Evolutionary conservation across 2,329 filamentous ascomycete species (phyloP).

Genomic region (Leptoxyphium fumago): DNA sequence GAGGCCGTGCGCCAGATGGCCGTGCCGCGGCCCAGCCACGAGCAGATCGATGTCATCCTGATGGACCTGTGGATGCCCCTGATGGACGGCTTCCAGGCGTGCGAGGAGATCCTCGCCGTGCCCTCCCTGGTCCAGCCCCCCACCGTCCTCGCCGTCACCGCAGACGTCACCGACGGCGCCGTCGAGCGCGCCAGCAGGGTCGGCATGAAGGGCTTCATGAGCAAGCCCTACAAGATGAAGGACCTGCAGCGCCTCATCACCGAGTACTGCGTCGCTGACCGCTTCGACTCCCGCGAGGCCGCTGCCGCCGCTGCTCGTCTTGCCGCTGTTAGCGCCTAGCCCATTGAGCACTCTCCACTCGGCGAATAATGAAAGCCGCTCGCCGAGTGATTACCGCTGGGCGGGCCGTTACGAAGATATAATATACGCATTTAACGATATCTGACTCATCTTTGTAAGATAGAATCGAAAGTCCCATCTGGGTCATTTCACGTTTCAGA

Average conservation of each 20-base stretch:
- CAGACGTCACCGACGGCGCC: slow-evolving; percentile 51
- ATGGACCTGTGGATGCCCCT: slow-evolving; percentile 70
- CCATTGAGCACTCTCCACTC: too few relatives aligned
- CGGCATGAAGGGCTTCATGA: slow-evolving; percentile 55
- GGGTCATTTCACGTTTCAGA: too few relatives aligned
- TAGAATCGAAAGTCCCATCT: too few relatives aligned
- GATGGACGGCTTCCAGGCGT: slow-evolving; percentile 58
- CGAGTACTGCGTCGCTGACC: slow-evolving; percentile 25
- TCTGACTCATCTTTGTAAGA: too few relatives aligned
- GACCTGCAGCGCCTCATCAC: slow-evolving; percentile 47
- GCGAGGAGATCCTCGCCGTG: slow-evolving; percentile 41
- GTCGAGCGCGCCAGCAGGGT: slow-evolving; percentile 44
- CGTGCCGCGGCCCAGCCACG: slow-evolving; percentile 9
- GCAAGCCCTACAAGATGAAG: slow-evolving; percentile 49
- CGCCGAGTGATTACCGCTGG: too few relatives aligned
- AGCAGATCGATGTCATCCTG: slow-evolving; percentile 45
- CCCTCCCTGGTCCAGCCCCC: slow-evolving; percentile 9
- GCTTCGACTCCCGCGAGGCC: not conserved
- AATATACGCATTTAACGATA: too few relatives aligned
- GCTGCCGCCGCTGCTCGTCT: too few relatives aligned
- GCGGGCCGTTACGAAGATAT: too few relatives aligned
- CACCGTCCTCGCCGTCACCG: slow-evolving; percentile 48
- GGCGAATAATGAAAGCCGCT: too few relatives aligned
- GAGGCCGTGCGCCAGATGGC: slow-evolving; percentile 50
- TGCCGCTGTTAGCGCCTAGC: too few relatives aligned